phyloP scores from a whole-genome alignment of 164 flowering plant genomes.

The Cinnamomum micranthum region DNA sequence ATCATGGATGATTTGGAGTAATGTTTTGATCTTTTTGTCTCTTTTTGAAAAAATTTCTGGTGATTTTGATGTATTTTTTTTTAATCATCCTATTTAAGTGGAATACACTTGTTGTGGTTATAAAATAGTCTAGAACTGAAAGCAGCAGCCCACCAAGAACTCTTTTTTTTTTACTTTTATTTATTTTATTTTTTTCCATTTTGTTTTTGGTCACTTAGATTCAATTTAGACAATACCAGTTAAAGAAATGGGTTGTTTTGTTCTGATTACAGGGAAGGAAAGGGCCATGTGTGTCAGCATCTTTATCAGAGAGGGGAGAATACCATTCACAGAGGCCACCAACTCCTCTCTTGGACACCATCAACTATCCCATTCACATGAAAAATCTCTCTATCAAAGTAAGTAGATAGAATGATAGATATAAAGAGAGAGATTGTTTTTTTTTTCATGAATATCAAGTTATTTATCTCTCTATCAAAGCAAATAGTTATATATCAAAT shows the following conservation, averaged over 20 bases:
- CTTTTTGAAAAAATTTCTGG: background rate
- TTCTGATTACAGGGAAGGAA: conserved; percentile 47
- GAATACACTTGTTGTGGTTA: background rate
- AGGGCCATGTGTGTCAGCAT: conserved; percentile 51
- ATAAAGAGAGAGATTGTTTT: too few relatives aligned
- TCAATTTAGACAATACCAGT: background rate
- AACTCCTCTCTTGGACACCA: conserved; percentile 91
- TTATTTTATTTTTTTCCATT: background rate
- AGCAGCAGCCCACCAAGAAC: background rate
- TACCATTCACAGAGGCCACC: conserved; percentile 81
- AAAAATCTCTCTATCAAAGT: conserved; percentile 90
- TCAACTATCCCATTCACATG: conserved; percentile 97
- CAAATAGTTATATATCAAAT: background rate
- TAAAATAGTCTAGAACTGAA: background rate
- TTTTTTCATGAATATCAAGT: background rate
- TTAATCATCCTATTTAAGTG: background rate
- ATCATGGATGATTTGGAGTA: background rate
- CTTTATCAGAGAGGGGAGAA: conserved; percentile 72
- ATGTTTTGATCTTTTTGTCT: background rate
- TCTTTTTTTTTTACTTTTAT: too few relatives aligned
- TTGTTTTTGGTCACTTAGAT: conserved; percentile 7
- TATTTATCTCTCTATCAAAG: conserved; percentile 52
- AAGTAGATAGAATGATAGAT: background rate
- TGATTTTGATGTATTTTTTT: background rate
- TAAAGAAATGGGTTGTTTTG: conserved; percentile 27